Percentiles rank a stretch among this genome's conserved stretches.
phyloP scores from a whole-genome alignment of 441 rosid genomes.

The Cnidoscolus chayamansa region DNA sequence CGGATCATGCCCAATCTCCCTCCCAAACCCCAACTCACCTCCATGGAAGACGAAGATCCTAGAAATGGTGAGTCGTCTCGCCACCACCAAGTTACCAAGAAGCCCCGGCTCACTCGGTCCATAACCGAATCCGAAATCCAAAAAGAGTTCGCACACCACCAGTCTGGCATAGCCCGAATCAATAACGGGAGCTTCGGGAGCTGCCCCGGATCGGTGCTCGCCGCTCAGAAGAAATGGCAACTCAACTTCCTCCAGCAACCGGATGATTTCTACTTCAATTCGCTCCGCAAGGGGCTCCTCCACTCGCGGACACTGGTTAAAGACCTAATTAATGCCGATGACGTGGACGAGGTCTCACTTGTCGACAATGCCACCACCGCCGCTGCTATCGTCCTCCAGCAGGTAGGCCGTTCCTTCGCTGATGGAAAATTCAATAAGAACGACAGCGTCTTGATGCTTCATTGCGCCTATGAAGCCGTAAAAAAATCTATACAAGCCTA shows the following conservation, averaged over 20 bases:
- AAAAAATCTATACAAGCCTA: constrained; percentile 92
- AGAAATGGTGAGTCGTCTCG: constrained; percentile 53
- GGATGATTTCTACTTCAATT: constrained; percentile 74
- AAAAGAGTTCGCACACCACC: constrained; percentile 85
- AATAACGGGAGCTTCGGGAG: constrained; percentile 97
- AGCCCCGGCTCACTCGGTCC: constrained; percentile 39
- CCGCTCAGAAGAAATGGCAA: constrained; percentile 74
- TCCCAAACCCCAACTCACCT: constrained; percentile 25
- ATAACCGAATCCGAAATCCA: constrained; percentile 53
- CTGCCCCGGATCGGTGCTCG: constrained; percentile 75
- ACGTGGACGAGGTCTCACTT: constrained; percentile 71
- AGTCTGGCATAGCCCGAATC: constrained; percentile 57
- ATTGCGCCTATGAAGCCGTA: constrained; percentile 80
- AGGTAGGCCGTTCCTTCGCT: constrained; percentile 65
- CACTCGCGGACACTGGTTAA: constrained; percentile 56
- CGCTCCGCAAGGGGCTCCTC: constrained; percentile 54
- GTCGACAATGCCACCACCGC: constrained; percentile 94
- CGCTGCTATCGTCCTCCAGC: constrained; percentile 83
- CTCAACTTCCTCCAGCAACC: constrained; percentile 68
- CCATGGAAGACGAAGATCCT: constrained; percentile 22
- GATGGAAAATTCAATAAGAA: constrained; percentile 55
- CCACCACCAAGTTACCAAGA: constrained; percentile 41
- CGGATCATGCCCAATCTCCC: neutral
- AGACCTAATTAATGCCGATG: constrained; percentile 68
- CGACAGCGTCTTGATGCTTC: constrained; percentile 71